These are phyloP conservation scores for Atkinsonella texensis DNA, from an alignment of 2,329 filamentous ascomycete genomes.

Conservation along the genomic window DNA sequence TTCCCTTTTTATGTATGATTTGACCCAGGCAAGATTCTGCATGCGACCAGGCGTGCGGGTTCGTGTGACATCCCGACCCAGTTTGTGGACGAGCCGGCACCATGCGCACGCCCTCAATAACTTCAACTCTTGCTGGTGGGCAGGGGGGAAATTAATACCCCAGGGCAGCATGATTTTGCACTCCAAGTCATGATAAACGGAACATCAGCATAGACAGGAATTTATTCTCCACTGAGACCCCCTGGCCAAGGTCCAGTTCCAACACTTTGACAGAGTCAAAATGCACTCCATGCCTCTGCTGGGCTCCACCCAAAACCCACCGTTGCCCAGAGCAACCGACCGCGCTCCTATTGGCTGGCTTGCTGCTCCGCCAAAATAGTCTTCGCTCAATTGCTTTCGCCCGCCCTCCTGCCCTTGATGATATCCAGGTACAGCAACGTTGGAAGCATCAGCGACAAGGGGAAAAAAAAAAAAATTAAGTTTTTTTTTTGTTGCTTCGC, in stretches of 20 bases:
- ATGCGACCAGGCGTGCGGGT: no score
- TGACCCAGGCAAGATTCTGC: no score
- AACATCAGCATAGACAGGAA: no score
- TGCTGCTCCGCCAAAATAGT: slow-evolving; percentile 16
- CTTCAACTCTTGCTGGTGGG: no score
- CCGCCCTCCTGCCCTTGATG: slow-evolving; percentile 7
- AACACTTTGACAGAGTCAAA: background rate
- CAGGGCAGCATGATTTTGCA: no score
- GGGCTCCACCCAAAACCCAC: background rate
- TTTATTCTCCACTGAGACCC: background rate
- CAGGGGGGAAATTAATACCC: no score
- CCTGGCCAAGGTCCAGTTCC: background rate
- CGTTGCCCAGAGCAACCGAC: slow-evolving; percentile 21
- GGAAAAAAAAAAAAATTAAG: background rate
- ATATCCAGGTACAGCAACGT: slow-evolving; percentile 13
- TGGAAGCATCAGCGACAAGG: slow-evolving; percentile 19
- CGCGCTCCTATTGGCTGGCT: slow-evolving; percentile 18
- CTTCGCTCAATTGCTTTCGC: background rate
- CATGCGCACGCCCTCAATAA: no score
- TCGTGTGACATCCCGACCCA: no score
- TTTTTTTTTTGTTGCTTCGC: slow-evolving; percentile 18
- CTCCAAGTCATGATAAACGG: no score
- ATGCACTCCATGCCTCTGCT: no score
- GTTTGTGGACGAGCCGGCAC: no score
- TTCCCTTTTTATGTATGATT: background rate